Evolutionary conservation across 306 rosid genomes (phyloP).

Genomic region (Lathyrus aphaca): DNA sequence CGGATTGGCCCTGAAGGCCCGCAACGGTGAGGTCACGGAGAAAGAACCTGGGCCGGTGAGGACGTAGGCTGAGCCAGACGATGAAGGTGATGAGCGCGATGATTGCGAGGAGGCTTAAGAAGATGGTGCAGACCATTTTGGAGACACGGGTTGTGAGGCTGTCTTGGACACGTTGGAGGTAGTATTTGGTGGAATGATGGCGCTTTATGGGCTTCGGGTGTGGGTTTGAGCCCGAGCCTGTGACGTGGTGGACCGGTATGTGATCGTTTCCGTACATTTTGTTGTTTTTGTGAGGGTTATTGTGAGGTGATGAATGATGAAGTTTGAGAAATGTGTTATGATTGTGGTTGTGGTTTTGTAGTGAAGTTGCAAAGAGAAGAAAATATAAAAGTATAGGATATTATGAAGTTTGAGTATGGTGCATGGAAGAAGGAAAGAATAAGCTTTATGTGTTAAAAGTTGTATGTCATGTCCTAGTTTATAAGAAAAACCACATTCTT

Average conservation of each 20-base stretch:
- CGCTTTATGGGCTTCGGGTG: conserved; percentile 49
- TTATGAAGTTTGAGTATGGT: conserved; percentile 48
- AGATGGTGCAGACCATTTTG: conserved; percentile 66
- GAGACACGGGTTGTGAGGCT: conserved; percentile 76
- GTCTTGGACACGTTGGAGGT: conserved; percentile 74
- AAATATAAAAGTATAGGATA: neutral
- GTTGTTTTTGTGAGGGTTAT: neutral
- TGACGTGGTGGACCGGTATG: conserved; percentile 48
- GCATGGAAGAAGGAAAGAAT: conserved; percentile 69
- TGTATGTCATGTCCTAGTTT: conserved; percentile 27
- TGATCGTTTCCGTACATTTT: conserved; percentile 47
- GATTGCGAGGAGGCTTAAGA: conserved; percentile 59
- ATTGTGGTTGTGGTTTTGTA: conserved; percentile 24
- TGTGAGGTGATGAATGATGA: conserved; percentile 30
- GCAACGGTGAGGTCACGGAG: conserved; percentile 66
- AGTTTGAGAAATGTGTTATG: conserved; percentile 10
- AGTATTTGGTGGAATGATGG: conserved; percentile 63
- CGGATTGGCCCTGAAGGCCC: conserved; percentile 53
- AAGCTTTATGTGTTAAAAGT: conserved; percentile 36
- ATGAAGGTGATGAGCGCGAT: conserved; percentile 67
- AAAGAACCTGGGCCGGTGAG: conserved; percentile 80
- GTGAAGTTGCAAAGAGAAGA: conserved; percentile 36
- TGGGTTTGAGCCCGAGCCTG: conserved; percentile 27
- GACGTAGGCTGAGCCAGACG: conserved; percentile 84
- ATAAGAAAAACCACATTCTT: conserved; percentile 17